Evolutionary conservation across 2,329 filamentous ascomycete species (phyloP), one percentile per base, ranked within the genome.

Genomic region (Ceratocystis huliohia): DNA sequence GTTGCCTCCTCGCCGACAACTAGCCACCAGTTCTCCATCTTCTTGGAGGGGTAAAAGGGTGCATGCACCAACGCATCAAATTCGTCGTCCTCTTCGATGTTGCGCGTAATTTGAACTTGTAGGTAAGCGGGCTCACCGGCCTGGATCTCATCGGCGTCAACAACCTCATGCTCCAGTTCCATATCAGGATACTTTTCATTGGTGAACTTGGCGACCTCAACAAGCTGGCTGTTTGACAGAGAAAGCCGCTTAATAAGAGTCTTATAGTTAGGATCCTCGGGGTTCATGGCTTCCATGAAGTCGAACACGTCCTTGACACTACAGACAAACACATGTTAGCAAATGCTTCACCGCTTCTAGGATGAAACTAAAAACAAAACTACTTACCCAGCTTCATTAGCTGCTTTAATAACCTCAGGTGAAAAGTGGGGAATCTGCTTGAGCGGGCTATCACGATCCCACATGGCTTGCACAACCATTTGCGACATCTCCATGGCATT

Each of bases 261-360:
- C 61, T 82, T 82, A 74, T 96, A 93, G 69, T 96, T 82, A 50
- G 88, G 79, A 75, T 96, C 96, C 1, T 91, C 88, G 1, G 93
- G 92, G 74, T 96, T 94, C 93, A 99, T 99, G 69, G 91, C 89
- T 71, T 97, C 93, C 88, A 97, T 96, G 78, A 99, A 97, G 74
- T 96, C 92, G 72, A 96, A 93, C 70, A 99, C 87, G 72, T 97
- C 93, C 72, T 91, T 92, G 79, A 99, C 88, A 69, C 86, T 89
- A 72, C 68, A 50, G 62, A 48, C 45, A 61, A 63, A 59, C 22
- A 64, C 10, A 56, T 5, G 70, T 77, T 74, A 79, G 77, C 67
- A 69, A 67, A 46, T 50, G 25, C 33, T 68, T 28, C 6, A 30
- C 45, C 59, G 50, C 8, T 15, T 45, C 37, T 22, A 53, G 63